Percentiles rank a stretch among this genome's conserved stretches.
Evolutionary conservation across 2,329 filamentous ascomycete genomes (phyloP).

Genomic region (Bretziella fagacearum): DNA sequence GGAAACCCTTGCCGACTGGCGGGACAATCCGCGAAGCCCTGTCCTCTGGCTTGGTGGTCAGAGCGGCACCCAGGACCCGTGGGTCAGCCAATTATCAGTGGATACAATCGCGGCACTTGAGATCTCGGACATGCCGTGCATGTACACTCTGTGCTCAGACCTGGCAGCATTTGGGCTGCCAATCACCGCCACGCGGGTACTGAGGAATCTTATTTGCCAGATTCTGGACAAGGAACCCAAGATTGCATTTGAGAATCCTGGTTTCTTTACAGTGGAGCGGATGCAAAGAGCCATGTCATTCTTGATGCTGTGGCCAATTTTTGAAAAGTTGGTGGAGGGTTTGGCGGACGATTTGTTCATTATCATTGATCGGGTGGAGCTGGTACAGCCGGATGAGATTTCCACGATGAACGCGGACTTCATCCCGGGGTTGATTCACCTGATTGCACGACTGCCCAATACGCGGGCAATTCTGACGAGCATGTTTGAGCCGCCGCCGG

Average conservation of each 20-base stretch:
- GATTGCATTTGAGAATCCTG: constrained; percentile 9
- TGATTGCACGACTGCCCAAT: constrained; percentile 3
- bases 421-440: constrained; percentile 5
- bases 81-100: constrained; percentile 12
- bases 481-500: constrained; percentile 13
- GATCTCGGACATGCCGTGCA: constrained; percentile 6
- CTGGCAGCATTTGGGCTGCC: constrained; percentile 3
- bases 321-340: constrained; percentile 10
- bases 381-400: constrained; percentile 10
- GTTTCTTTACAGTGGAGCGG: constrained; percentile 9
- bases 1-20: constrained; percentile 7
- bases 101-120: constrained; percentile 10
- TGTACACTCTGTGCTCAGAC: constrained; percentile 11
- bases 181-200: constrained; percentile 8
- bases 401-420: constrained; percentile 7
- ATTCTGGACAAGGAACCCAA: constrained; percentile 8
- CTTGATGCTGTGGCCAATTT: constrained; percentile 7
- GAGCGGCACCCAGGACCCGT: constrained; percentile 3
- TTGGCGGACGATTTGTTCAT: constrained; percentile 12
- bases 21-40: constrained; percentile 4
- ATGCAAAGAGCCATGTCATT: constrained; percentile 8
- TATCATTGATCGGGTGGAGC: constrained; percentile 13
- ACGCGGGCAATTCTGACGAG: constrained; percentile 11
- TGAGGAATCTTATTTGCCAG: constrained; percentile 13
- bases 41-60: constrained; percentile 12